Evolutionary conservation across 768 basidiomycete species (phyloP), one percentile per base, ranked within the genome.

Genomic region (Amanita molliuscula): DNA sequence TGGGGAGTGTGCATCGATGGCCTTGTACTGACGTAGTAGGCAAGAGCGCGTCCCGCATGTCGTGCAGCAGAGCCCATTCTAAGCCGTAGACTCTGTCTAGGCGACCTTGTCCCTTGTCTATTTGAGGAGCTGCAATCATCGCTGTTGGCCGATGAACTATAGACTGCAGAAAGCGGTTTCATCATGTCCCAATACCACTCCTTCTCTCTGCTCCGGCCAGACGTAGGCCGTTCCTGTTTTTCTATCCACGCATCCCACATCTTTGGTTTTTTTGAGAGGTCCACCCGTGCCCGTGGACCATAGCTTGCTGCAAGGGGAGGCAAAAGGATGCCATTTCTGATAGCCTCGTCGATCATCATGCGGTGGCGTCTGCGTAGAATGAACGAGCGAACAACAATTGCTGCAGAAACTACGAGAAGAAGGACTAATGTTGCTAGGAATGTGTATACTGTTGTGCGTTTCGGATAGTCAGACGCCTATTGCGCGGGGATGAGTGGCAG

Each of bases 371-470:
- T 65, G 2, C 84, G 73, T n/a, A 84, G 69, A 35, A 84, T 53
- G 51, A 83, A 71, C 18, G 81, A 83, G 31, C 84, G 79, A 41
- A 76, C 55, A 53, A 85, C 75, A 59, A 85, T 82, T 10, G 80
- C 80, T 2, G 75, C 75, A 7, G 81, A 82, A n/a, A 86, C 77
- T 35, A 71, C 69, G 20, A 85, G 73, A 16, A 86, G 75, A 18
- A 84, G 75, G 52, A 84, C 73, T 45, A 85, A 75, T 2, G 84
- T 84, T 2, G 83, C 82, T 44, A 77, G 70, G 53, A 77, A 75
- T 4, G 74, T 74, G 56, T 73, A 73, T 20, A 73, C 72, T 73
- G 41, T 28, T 42, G 25, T 25, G 5, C n/a, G 16, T 57, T 29
- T 36, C 3, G 34, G 35, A 33, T 44, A 38, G 29, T 40, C 35